These are phyloP conservation scores for Sindora glabra DNA, from an alignment of 306 rosid species.

Conservation along the genomic window DNA sequence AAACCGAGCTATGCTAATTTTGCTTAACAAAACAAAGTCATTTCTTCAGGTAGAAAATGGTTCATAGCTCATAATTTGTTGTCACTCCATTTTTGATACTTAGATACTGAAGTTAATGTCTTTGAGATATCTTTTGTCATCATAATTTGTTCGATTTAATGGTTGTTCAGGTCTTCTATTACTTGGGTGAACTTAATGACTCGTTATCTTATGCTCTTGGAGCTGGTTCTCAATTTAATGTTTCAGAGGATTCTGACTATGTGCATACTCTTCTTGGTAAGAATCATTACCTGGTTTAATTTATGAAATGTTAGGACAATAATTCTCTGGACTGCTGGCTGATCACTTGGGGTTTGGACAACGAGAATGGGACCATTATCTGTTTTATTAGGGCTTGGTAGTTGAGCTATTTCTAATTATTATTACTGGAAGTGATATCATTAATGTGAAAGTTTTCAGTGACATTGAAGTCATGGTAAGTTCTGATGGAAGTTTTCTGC, in stretches of 20 bases:
- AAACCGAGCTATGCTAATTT: background rate
- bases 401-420: background rate
- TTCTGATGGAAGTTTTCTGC: background rate
- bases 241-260: conserved; percentile 89
- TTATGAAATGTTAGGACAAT: background rate
- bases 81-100: background rate
- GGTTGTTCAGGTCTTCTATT: conserved; percentile 75
- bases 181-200: conserved; percentile 92
- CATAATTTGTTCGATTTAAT: background rate
- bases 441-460: background rate
- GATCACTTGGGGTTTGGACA: background rate
- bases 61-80: too few species aligned
- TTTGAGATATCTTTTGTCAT: conserved; percentile 2
- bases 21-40: background rate
- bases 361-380: background rate
- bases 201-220: conserved; percentile 94
- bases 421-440: background rate
- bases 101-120: background rate
- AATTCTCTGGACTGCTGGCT: background rate
- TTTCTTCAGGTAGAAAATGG: too few species aligned
- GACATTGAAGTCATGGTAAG: background rate
- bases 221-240: conserved; percentile 85
- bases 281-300: conserved; percentile 5
- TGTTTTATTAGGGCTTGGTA: background rate
- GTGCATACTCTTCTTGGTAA: conserved; percentile 94